A percentile compares a stretch with the other conserved stretches of the same genome.
These are phyloP conservation scores for Stemphylium lycopersici DNA, from an alignment of 2,329 filamentous ascomycete genomes.

Conservation along the genomic window DNA sequence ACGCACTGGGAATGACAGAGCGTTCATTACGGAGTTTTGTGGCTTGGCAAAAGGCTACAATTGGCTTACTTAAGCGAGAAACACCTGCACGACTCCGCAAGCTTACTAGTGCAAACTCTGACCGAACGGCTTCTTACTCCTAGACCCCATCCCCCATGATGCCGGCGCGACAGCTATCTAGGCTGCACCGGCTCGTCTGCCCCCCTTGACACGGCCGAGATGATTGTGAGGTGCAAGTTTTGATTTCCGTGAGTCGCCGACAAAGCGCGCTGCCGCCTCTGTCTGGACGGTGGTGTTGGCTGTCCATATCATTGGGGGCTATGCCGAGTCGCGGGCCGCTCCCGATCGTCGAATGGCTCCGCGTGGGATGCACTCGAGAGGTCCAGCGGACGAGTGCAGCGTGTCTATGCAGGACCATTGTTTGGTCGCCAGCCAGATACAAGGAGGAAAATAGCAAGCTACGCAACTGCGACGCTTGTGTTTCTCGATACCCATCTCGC, in stretches of 20 bases:
- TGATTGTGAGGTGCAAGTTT: not conserved
- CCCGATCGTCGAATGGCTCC: conserved; percentile 11
- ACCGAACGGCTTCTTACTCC: conserved; percentile 10
- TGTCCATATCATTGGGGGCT: conserved; percentile 10
- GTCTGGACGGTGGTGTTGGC: not conserved
- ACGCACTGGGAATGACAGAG: not conserved
- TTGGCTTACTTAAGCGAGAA: conserved; percentile 9
- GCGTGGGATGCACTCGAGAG: conserved; percentile 14
- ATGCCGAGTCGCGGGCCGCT: conserved; percentile 18
- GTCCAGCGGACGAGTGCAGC: conserved; percentile 14
- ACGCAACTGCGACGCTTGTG: conserved; percentile 10
- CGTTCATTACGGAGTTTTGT: not conserved
- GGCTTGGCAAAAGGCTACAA: not conserved
- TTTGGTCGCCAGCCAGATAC: conserved; percentile 4
- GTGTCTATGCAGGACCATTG: conserved; percentile 22
- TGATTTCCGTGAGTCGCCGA: not conserved
- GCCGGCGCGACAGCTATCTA: conserved; percentile 9
- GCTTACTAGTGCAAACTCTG: conserved; percentile 12
- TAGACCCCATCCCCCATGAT: conserved; percentile 3
- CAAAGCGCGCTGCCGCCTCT: not conserved
- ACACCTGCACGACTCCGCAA: not conserved
- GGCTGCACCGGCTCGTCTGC: not conserved
- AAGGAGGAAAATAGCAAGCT: conserved; percentile 4
- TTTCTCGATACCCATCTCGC: conserved; percentile 8
- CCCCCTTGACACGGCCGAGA: conserved; percentile 5